A percentile compares a stretch with the other conserved stretches of the same genome.
Conservation (phyloP, 805 yeast species). For the Yamadazyma tumulicola region DNA sequence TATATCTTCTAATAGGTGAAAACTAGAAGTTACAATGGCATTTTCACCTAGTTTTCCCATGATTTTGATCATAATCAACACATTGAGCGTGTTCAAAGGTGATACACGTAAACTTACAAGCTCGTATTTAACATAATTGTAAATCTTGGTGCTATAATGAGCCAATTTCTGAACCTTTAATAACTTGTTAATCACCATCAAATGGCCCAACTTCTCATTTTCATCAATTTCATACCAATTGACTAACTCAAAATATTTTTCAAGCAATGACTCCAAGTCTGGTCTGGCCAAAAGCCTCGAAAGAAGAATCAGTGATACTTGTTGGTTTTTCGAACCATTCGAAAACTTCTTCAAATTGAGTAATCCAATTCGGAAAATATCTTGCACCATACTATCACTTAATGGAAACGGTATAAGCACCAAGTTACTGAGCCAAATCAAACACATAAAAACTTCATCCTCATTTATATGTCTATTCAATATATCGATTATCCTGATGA, state of each 20-base stretch:
- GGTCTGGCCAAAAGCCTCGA: conserved; percentile 52
- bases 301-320: conserved; percentile 48
- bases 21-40: conserved; percentile 21
- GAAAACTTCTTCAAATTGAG: conserved; percentile 25
- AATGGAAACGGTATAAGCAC: conserved; percentile 74
- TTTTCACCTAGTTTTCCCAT: conserved; percentile 34
- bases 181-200: conserved; percentile 39
- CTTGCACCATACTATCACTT: conserved; percentile 25
- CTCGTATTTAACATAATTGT: conserved; percentile 13
- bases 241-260: conserved; percentile 16
- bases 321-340: conserved; percentile 55
- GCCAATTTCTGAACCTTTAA: conserved; percentile 19
- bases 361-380: conserved; percentile 34
- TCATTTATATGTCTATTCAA: conserved; percentile 8
- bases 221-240: conserved; percentile 16
- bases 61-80: conserved; percentile 31
- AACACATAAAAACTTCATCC: conserved; percentile 34
- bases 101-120: conserved; percentile 1
- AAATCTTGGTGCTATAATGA: conserved; percentile 1
- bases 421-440: conserved; percentile 72
- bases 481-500: conserved; percentile 31
- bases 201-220: conserved; percentile 29
- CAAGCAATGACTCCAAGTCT: conserved; percentile 30
- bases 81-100: conserved; percentile 1
- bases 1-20: conserved; percentile 44